These are phyloP conservation scores for Boletales sp. DNA, from an alignment of 768 basidiomycete genomes.

Conservation along the genomic window DNA sequence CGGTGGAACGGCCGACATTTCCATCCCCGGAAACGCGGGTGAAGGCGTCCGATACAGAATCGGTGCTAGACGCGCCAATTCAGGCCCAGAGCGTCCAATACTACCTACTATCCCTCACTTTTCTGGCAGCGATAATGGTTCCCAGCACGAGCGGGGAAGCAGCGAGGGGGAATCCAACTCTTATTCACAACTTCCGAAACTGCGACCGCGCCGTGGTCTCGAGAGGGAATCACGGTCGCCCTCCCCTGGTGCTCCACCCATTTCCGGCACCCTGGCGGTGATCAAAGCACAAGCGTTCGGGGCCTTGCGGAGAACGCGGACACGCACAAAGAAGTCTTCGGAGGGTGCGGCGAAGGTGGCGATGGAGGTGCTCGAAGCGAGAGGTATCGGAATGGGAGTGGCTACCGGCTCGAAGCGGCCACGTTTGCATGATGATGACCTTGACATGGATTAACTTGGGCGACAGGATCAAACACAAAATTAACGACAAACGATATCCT, in stretches of 20 bases:
- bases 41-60: constrained; percentile 64
- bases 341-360: constrained; percentile 73
- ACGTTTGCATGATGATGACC: constrained; percentile 52
- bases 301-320: constrained; percentile 73
- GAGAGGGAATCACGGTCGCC: constrained; percentile 47
- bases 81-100: constrained; percentile 46
- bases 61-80: constrained; percentile 44
- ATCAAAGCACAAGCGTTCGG: constrained; percentile 92
- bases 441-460: constrained; percentile 34
- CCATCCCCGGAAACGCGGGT: constrained; percentile 45
- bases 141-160: constrained; percentile 51
- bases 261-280: constrained; percentile 82
- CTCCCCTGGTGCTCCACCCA: constrained; percentile 43
- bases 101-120: constrained; percentile 47
- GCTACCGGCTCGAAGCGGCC: constrained; percentile 36
- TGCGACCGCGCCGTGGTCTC: constrained; percentile 47
- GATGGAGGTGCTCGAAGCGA: constrained; percentile 76
- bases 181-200: constrained; percentile 38
- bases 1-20: constrained; percentile 71
- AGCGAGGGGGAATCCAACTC: constrained; percentile 52
- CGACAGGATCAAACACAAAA: constrained; percentile 12
- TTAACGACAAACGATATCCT: constrained; percentile 25
- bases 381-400: constrained; percentile 62
- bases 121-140: constrained; percentile 48
- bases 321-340: constrained; percentile 66